These are phyloP conservation scores for Pythium monospermum DNA, from an alignment of 352 stramenopile genomes.

Conservation along the genomic window DNA sequence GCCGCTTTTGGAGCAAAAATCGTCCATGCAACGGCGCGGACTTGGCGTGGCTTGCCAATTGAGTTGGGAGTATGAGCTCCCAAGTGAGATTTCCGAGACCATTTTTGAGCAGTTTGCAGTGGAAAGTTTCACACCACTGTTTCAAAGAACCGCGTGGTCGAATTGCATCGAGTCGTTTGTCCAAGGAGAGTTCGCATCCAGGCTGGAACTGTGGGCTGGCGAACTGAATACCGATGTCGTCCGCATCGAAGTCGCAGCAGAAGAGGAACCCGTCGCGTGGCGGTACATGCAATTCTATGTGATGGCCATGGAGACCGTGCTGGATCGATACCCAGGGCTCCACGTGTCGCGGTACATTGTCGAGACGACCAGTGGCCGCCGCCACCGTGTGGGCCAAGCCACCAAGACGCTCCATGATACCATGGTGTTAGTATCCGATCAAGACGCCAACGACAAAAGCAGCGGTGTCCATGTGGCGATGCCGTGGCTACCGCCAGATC, in stretches of 20 bases:
- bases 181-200: conserved; percentile 3
- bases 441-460: too few relatives aligned
- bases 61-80: conserved; percentile 29
- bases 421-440: background rate
- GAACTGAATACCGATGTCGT: conserved; percentile 6
- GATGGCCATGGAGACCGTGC: conserved; percentile 20
- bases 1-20: conserved; percentile 4
- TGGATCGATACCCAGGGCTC: conserved; percentile 14
- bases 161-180: conserved; percentile 18
- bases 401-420: conserved; percentile 10
- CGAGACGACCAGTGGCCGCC: background rate
- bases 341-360: conserved; percentile 15
- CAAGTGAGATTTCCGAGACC: conserved; percentile 19
- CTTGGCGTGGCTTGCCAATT: background rate
- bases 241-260: conserved; percentile 16
- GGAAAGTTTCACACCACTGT: conserved; percentile 17
- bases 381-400: background rate
- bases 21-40: background rate
- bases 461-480: background rate
- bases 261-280: background rate
- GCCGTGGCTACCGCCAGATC: conserved; percentile 7
- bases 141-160: conserved; percentile 4
- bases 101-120: conserved; percentile 31
- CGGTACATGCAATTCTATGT: conserved; percentile 15
- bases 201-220: conserved; percentile 4